Conservation (phyloP, 805 yeast genomes). For the Candida coleopterorum region DNA sequence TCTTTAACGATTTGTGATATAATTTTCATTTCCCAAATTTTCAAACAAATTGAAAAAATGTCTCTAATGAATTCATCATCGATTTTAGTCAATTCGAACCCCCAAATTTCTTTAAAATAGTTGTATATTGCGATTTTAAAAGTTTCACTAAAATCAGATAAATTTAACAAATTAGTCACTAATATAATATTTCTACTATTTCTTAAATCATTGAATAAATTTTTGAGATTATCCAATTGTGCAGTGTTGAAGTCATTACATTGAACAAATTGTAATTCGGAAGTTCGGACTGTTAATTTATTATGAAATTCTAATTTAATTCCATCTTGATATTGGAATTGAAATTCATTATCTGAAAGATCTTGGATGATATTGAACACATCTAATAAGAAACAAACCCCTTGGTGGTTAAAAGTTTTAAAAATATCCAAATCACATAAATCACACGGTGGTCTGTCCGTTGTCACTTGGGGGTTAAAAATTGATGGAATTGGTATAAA, state of each 20-base stretch:
- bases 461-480: not conserved
- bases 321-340: not conserved
- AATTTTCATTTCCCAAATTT: constrained; percentile 6
- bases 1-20: not conserved
- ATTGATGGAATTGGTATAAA: not conserved
- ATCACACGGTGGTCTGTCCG: not conserved
- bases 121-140: not conserved
- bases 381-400: constrained; percentile 1
- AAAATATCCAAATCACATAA: not conserved
- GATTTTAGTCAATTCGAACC: not conserved
- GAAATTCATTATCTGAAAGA: not conserved
- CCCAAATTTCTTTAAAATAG: constrained; percentile 4
- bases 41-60: constrained; percentile 3
- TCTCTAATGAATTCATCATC: constrained; percentile 2
- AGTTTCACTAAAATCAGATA: not conserved
- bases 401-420: not conserved
- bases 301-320: constrained; percentile 3
- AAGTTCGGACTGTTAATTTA: not conserved
- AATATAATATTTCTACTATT: constrained; percentile 1
- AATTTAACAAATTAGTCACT: not conserved
- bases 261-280: not conserved
- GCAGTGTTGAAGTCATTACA: not conserved
- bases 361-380: constrained; percentile 2
- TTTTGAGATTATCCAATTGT: not conserved
- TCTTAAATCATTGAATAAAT: not conserved